Conservation (phyloP, 2,329 filamentous ascomycete genomes). For the Fusarium sp. region DNA sequence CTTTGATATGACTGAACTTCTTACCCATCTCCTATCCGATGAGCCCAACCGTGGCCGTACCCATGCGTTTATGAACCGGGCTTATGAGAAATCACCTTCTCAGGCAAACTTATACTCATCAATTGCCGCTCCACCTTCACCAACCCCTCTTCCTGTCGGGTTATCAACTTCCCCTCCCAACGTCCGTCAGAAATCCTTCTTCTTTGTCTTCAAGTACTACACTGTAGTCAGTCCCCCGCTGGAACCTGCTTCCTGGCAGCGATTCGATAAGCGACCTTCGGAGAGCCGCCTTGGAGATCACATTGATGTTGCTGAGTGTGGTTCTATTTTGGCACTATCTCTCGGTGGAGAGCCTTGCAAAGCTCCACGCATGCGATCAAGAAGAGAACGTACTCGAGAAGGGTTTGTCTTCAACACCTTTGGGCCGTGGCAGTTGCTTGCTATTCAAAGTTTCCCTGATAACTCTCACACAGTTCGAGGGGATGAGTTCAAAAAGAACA, state of each 20-base stretch:
- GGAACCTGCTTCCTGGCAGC: constrained; percentile 70
- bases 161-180: constrained; percentile 45
- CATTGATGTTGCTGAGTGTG: constrained; percentile 70
- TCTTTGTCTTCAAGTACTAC: constrained; percentile 75
- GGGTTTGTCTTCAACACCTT: constrained; percentile 70
- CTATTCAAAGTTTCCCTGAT: constrained; percentile 70
- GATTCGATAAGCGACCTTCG: constrained; percentile 61
- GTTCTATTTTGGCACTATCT: constrained; percentile 69
- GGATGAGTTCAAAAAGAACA: constrained; percentile 65
- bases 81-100: constrained; percentile 54
- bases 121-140: constrained; percentile 25
- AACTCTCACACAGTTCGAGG: constrained; percentile 67
- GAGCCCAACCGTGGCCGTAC: constrained; percentile 58
- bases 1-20: constrained; percentile 73
- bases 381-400: constrained; percentile 61
- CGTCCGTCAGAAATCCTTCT: constrained; percentile 67
- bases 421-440: constrained; percentile 70
- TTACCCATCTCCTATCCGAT: constrained; percentile 65
- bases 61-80: constrained; percentile 62
- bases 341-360: constrained; percentile 64
- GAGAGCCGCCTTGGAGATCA: constrained; percentile 59
- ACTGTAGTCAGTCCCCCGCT: constrained; percentile 69
- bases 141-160: constrained; percentile 18
- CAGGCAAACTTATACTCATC: constrained; percentile 31
- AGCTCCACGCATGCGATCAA: constrained; percentile 61